Base-by-base conservation (phyloP, 2,329 filamentous ascomycete genomes). In the Aspergillus floridensis region DNA sequence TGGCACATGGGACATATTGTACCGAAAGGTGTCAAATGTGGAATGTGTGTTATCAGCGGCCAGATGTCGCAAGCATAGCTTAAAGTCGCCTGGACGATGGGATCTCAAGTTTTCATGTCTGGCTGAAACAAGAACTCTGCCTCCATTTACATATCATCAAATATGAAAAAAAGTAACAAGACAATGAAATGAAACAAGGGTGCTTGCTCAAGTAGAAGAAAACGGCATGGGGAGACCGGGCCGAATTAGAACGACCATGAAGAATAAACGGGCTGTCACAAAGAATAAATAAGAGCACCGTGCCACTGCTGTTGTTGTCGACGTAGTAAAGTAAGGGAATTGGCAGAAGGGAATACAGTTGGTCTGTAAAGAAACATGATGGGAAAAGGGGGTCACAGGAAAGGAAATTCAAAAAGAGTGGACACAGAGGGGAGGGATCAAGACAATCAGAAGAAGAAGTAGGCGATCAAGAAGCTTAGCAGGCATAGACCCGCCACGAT, bases 381-480 rank as follows among this genome's bases (percentile, higher is more conserved):
- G 64, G 57, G 63, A 64, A 68, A 62, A 62, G 57, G 50, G 55
- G 56, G 61, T 57, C 60, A 72, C 64, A 63, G 64, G 65, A 63
- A 67, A 65, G 64, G 63, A 63, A 54, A 65, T 63, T 59, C 56
- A 59, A 63, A 29, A 63, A 61, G 64, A 65, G 52, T 63, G 52
- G 54, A 31, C 54, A 61, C n/a, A 59, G 52, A 58, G 58, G 58
- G 49, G 58, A 59, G 57, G 49, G 58, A 56, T 59, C n/a, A 49
- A 62, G 66, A 62, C 31, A 10, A 19, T 82, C 87, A 99, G 78
- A 99, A 99, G 82, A 99, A 92, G 77, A 98, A 86, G 79, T 97
- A 99, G 57, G 92, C 95, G 68, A 98, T 84, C 72, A 99, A 78
- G 80, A 99, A 99, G 81, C 91, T 93, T 64, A 96, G 70, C 69